Evolutionary conservation across 2,329 filamentous ascomycete species (phyloP), one percentile per base, ranked within the genome.

Genomic region (Venturia nashicola): DNA sequence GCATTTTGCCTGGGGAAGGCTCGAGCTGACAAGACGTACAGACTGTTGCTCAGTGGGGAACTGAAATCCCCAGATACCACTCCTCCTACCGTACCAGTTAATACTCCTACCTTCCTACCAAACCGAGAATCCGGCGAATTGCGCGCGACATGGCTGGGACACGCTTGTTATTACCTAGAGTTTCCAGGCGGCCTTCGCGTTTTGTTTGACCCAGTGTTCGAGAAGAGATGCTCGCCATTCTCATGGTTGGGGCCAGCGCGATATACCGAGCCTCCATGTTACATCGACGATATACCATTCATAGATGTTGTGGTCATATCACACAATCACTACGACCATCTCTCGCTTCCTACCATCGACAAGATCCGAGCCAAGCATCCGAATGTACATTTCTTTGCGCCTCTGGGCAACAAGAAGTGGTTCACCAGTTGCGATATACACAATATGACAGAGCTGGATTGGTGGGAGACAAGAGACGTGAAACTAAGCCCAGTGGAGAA

Each of bases 161-260:
- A 97, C 74, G 92, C 93, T 3, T 96, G 91, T 78, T 96, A 91
- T 78, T 92, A 90, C 71, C 85, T 96, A 69, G 93, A 97, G 74
- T 97, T 92, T 70, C 91, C 91, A 1, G 82, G 83, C 16, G 93
- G 93, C 0, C 79, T 97, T 62, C 86, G 93, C 63, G 90, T 96
- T 3, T 83, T 97, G 3, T 97, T 96, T 73, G 93, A 97, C 71
- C 93, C 93, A 1, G 92, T 97, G 42, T 96, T 97, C 68, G 90
- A 93, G 72, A 85, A 91, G 67, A 86, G 90, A 69, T 97, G 93
- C 76, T 86, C 87, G 39, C 93, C 93, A 0, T 80, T 93, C 68
- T 80, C 79, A 44, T 86, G 85, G 68, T 71, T 89, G 64, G 85
- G 85, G 0, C 88, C 92, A 1, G 89, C 89, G 75, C 82, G 93